These are phyloP conservation scores for Taiozyma sp. DNA, from an alignment of 1,139 yeast species.

Conservation along the genomic window DNA sequence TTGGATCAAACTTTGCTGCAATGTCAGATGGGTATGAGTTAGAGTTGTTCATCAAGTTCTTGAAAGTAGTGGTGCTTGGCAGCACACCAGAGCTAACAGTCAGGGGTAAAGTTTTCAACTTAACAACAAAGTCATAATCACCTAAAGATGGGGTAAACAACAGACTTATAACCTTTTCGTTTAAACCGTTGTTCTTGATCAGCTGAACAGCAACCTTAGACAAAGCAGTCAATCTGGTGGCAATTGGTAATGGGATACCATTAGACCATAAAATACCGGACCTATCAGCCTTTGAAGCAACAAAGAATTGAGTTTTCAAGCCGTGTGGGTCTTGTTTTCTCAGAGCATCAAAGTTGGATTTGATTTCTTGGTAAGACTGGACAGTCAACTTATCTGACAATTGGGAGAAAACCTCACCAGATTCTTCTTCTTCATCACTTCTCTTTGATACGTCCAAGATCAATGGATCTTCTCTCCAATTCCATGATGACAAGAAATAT, in stretches of 20 bases:
- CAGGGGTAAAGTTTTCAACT: conserved; percentile 46
- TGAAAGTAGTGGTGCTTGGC: conserved; percentile 44
- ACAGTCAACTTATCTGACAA: conserved; percentile 63
- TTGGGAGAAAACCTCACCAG: conserved; percentile 31
- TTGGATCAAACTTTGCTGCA: conserved; percentile 47
- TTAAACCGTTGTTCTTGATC: conserved; percentile 42
- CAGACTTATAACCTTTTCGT: conserved; percentile 43
- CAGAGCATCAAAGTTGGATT: conserved; percentile 57
- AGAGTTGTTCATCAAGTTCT: conserved; percentile 47
- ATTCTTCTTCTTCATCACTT: conserved; percentile 37
- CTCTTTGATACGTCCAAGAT: conserved; percentile 67
- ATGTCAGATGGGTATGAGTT: conserved; percentile 29
- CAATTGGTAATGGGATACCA: conserved; percentile 67
- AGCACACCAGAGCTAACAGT: conserved; percentile 51
- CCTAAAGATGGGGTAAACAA: conserved; percentile 76
- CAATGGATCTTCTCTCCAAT: conserved; percentile 88
- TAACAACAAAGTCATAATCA: conserved; percentile 79
- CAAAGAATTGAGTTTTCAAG: conserved; percentile 70
- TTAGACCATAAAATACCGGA: conserved; percentile 84
- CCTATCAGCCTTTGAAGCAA: conserved; percentile 77
- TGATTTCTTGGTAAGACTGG: conserved; percentile 57
- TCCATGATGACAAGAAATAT: conserved; percentile 76
- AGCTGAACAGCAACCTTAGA: conserved; percentile 69
- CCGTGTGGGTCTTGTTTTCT: conserved; percentile 81
- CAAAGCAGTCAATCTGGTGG: conserved; percentile 82